Base-by-base conservation (phyloP, 2,329 filamentous ascomycete species). In the Colletotrichum lupini region DNA sequence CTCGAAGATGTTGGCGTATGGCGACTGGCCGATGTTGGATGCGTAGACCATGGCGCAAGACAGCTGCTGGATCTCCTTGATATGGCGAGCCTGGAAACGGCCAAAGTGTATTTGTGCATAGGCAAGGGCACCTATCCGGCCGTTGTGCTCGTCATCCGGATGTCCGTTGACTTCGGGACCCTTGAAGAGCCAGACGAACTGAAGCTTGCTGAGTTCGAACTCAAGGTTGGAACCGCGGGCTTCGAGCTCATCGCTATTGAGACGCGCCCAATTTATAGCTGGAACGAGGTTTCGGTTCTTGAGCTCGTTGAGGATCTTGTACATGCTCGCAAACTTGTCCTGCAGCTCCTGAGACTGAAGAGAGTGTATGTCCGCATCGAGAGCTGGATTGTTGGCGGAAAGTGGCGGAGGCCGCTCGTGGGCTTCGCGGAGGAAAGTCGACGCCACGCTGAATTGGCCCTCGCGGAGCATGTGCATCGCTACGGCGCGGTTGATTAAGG, bases 401-500 rank as follows among this genome's bases (percentile, higher is more conserved):
- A 81, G 72, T 53, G 57, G 64, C 11, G 69, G 69, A 35, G 79
- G 79, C n/a, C 83, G 80, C 56, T 85, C 81, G 72, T 85, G 83
- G 19, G 86, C 90, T 85, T 98, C 97, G 16, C 89, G 85, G 61
- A 98, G 90, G 77, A 99, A 98, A 1, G 92, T 95, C 19, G 92
- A 91, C 14, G 96, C 96, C 2, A 98, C 95, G 26, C 88, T 89
- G 82, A 99, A 99, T 80, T 98, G 94, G 61, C 97, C 97, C 84
- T 98, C 96, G 53, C 97, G 94, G 52, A 99, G 89, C 26, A 99
- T 89, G 80, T 99, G 97, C 95, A 98, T 75, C 11, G 94, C 94
- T 77, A 99, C 97, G 7, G 97, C 96, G 69, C 95, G 91, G 83
- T 98, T 97, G 80, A 98, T 94, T 14, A 98, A 87, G 19, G 89